Evolutionary conservation across 345 rosid species (phyloP).

Genomic region (Barbarea vulgaris): DNA sequence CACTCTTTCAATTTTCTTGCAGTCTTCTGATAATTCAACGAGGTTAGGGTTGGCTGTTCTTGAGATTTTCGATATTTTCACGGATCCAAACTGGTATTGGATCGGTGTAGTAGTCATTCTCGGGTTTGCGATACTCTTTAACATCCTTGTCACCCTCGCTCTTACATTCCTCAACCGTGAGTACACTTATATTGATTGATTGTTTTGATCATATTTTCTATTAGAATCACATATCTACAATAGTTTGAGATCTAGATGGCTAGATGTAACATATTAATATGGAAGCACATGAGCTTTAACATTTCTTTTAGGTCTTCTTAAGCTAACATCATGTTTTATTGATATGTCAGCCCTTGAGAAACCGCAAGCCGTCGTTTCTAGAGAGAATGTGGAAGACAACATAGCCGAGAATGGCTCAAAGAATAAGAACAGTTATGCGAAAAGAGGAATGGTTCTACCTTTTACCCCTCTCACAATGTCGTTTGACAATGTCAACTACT

Average conservation of each 20-base stretch:
- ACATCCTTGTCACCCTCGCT: conserved; percentile 68
- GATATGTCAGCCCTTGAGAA: conserved; percentile 62
- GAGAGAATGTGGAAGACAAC: conserved; percentile 54
- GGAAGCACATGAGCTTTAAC: not conserved
- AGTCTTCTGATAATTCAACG: conserved; percentile 62
- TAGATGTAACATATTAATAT: not conserved
- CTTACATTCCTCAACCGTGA: conserved; percentile 72
- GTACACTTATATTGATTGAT: conserved; percentile 31
- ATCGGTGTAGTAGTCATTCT: conserved; percentile 66
- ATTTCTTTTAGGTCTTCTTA: not conserved
- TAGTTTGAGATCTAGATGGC: not conserved
- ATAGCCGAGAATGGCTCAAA: conserved; percentile 7
- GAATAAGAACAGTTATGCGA: conserved; percentile 42
- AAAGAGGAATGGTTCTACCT: conserved; percentile 85
- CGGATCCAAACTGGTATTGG: conserved; percentile 79
- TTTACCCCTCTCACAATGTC: conserved; percentile 84
- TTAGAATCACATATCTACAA: conserved; percentile 4
- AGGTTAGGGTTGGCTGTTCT: conserved; percentile 67
- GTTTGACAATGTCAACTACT: conserved; percentile 63
- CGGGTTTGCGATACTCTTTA: conserved; percentile 70
- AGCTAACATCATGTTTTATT: not conserved
- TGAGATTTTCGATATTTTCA: conserved; percentile 47
- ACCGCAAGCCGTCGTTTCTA: conserved; percentile 60
- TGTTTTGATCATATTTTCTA: not conserved
- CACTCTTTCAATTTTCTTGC: conserved; percentile 14